Evolutionary conservation across 306 rosid species (phyloP), one percentile per base, ranked within the genome.

Genomic region (Castanea mollissima): DNA sequence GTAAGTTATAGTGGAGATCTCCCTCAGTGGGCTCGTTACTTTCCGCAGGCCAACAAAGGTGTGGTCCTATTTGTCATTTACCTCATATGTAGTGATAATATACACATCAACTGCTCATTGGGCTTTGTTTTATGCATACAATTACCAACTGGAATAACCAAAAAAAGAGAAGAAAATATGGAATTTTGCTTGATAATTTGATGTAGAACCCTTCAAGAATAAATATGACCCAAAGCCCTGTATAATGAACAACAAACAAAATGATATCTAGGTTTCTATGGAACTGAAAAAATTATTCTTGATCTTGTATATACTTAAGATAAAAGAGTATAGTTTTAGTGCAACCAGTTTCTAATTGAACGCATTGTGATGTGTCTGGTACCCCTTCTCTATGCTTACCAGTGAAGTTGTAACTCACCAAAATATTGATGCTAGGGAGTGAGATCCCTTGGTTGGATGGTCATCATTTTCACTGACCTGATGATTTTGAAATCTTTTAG

Each of bases 21-120:
- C 55, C 99, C 99, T 78, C 97, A 78, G 75, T 96, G 98, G 99
- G 96, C 98, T 19, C 99, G 63, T 35, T 96, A 96, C 86, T 96
- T 91, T 79, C 85, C 99, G 0, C 99, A 93, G 86, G 88, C 97
- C 67, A 96, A 96, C 85, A 90, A 89, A 85, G 99, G 99, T 93
- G 71, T 60, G 84, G 46, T 20, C 19, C 65, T 57, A 16, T 64
- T 74, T 58, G 16, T 79, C 38, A 77, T 67, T 29, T 69, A 21
- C 76, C 14, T 71, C 34, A 23, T 77, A 55, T 87, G 32, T 75
- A 21, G 59, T 68, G 46, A 75, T 68, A 10, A 5, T 68, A 19
- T 14, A n/a, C 52, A 4, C 2, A 25, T 51, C 9, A 16, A 12
- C 78, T 12, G 49, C 38, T 25, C 2, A 32, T n/a, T 49, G 51